Conservation (phyloP, 345 rosid species). For the Salix suchowensis region DNA sequence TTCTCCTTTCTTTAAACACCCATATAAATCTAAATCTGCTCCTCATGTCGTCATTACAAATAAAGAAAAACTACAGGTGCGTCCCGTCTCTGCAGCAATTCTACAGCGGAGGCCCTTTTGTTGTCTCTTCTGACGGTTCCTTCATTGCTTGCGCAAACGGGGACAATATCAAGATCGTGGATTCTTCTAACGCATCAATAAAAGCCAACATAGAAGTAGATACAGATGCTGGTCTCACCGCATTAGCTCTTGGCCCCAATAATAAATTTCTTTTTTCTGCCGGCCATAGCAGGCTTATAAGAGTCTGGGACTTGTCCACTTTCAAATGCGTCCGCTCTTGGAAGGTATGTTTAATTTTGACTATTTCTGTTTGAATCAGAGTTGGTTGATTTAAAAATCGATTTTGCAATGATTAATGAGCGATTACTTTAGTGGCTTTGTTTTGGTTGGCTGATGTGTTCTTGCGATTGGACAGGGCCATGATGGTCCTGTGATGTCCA, state of each 20-base stretch:
- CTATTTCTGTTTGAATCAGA: background rate
- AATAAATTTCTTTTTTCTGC: slow-evolving; percentile 80
- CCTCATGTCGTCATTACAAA: slow-evolving; percentile 41
- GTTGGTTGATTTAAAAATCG: background rate
- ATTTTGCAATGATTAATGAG: background rate
- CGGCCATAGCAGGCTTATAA: slow-evolving; percentile 85
- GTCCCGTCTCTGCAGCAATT: slow-evolving; percentile 69
- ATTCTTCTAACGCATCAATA: slow-evolving; percentile 47
- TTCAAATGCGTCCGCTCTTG: slow-evolving; percentile 77
- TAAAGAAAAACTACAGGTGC: slow-evolving; percentile 70
- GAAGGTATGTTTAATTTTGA: slow-evolving; percentile 49
- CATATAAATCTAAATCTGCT: background rate
- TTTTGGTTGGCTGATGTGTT: background rate
- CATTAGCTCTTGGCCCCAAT: slow-evolving; percentile 73
- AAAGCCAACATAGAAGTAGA: slow-evolving; percentile 65
- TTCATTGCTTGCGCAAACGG: slow-evolving; percentile 77
- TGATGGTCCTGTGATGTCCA: slow-evolving; percentile 86
- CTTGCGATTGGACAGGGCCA: slow-evolving; percentile 53
- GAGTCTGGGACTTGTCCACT: slow-evolving; percentile 83
- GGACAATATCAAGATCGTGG: slow-evolving; percentile 71
- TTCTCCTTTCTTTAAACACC: too few relatives aligned
- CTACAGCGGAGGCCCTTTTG: slow-evolving; percentile 84
- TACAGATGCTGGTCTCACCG: slow-evolving; percentile 56
- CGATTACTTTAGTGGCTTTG: background rate
- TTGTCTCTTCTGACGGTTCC: slow-evolving; percentile 70